Base-by-base conservation (phyloP, 2,329 filamentous ascomycete genomes). In the Fusarium cyanostomum region DNA sequence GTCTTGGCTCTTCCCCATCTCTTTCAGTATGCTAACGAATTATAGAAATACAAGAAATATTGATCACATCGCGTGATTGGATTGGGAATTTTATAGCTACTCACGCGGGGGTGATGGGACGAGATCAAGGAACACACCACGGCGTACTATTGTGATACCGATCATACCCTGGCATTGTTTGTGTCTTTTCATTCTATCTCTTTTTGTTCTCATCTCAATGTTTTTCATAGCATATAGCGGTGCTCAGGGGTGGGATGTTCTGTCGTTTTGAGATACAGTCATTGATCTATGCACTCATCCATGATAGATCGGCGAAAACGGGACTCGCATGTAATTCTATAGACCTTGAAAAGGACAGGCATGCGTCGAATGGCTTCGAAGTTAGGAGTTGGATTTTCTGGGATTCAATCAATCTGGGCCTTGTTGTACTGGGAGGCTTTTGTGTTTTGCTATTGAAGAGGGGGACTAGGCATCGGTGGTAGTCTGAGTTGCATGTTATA, bases 1-100 rank as follows among this genome's bases (percentile, higher is more conserved):
- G 92, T 89, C n/a, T 11, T 26, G 16, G 37, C 16, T 35, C 7
- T 21, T 9, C 28, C 3, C 13, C 8, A 12, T 16, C 8, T 34
- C 12, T 10, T 2, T 18, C 5, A n/a, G 21, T 9, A 8, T 27
- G 24, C 68, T 72, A 59, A 71, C 50, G 24, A 13, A 4, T 10
- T 28, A 15, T 66, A 83, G 81, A 83, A 83, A 81, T 83, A 83
- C 71, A 83, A 82, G 71, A 77, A 73, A 52, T 76, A 81, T 65
- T 80, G 66, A 73, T 44, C 18, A 33, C 38, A 11, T 37, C 10
- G 9, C 8, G 42, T 50, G 7, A 6, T 34, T 30, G n/a, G 9
- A 12, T 21, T 15, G 27, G 18, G 21, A 48, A 7, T 18, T 50
- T 12, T 26, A 12, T 30, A 7, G n/a, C 11, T 15, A 27, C 16